These are phyloP conservation scores for Macrophomina pseudophaseolina DNA, from an alignment of 2,329 filamentous ascomycete genomes.

Conservation along the genomic window DNA sequence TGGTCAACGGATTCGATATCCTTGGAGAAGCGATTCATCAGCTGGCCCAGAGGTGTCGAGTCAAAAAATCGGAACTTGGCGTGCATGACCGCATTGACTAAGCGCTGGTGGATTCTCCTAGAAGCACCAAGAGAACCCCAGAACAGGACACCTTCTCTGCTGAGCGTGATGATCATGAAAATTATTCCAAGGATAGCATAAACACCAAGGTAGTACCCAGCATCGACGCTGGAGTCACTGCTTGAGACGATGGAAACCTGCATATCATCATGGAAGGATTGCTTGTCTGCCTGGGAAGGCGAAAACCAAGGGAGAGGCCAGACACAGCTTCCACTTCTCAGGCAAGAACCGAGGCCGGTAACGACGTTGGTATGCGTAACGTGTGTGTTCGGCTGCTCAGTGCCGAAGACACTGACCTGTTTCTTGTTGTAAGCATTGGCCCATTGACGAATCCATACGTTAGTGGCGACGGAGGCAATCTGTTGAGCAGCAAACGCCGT, in stretches of 20 bases:
- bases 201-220: slow-evolving; percentile 80
- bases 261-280: slow-evolving; percentile 30
- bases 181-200: slow-evolving; percentile 80
- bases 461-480: slow-evolving; percentile 82
- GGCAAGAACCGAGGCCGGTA: slow-evolving; percentile 52
- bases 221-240: slow-evolving; percentile 67
- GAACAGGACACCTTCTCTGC: slow-evolving; percentile 88
- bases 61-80: slow-evolving; percentile 99
- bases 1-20: slow-evolving; percentile 95
- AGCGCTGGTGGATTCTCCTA: slow-evolving; percentile 75
- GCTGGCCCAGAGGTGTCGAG: slow-evolving; percentile 88
- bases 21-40: slow-evolving; percentile 99
- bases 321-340: slow-evolving; percentile 57
- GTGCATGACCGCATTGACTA: slow-evolving; percentile 80
- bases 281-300: neutral
- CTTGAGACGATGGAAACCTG: slow-evolving; percentile 46
- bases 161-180: slow-evolving; percentile 80
- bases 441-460: slow-evolving; percentile 95
- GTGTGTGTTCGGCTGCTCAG: slow-evolving; percentile 33
- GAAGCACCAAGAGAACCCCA: slow-evolving; percentile 90
- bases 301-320: slow-evolving; percentile 48
- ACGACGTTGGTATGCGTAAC: slow-evolving; percentile 51
- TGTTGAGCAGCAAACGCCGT: slow-evolving; percentile 83
- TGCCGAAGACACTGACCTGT: slow-evolving; percentile 43
- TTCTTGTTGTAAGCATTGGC: slow-evolving; percentile 79